Evolutionary conservation across 2,329 filamentous ascomycete genomes (phyloP), one percentile per base, ranked within the genome.

Genomic region (Aspergillus calidoustus): DNA sequence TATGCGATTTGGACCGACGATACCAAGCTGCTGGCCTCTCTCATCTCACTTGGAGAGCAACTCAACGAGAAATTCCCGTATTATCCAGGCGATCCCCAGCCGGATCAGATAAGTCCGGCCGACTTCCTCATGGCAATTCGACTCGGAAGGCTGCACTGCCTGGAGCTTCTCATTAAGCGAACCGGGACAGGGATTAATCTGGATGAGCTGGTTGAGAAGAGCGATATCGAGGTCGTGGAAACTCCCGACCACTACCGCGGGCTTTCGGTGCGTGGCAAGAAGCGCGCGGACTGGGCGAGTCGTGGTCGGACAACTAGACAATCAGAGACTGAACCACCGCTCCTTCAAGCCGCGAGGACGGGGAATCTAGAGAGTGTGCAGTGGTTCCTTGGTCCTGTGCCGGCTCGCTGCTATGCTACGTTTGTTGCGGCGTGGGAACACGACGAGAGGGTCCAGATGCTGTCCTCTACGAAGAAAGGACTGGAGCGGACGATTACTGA

Each of bases 211-310:
- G 84, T 91, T 47, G 85, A 88, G 75, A 84, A 84, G 60, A 89
- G 83, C 59, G 90, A 90, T 3, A 76, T 89, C 1, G 83, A 89
- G 68, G 74, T 88, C 54, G 81, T 86, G 56, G 80, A 86, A 65
- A 91, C 89, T 73, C 86, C 90, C 1, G 84, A 84, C n/a, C 91
- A 86, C 73, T 96, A 96, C 71, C 89, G 91, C 74, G 92, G 92
- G 0, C 76, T 94, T 31, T 89, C 87, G 1, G 89, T 96, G 1
- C 88, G 90, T 65, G 91, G 91, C 2, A 87, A 87, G 74, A 93
- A 93, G 75, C 81, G 87, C 54, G 80, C 81, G 31, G 91, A 93
- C 68, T 96, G 91, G 92, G 83, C 82, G 23, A 86, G 86, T 7
- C 86, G 87, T 3, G 83, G 85, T 22, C 61, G 57, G 49, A 34